phyloP scores from a whole-genome alignment of 2,329 filamentous ascomycete genomes.

The Venturia carpophila region DNA sequence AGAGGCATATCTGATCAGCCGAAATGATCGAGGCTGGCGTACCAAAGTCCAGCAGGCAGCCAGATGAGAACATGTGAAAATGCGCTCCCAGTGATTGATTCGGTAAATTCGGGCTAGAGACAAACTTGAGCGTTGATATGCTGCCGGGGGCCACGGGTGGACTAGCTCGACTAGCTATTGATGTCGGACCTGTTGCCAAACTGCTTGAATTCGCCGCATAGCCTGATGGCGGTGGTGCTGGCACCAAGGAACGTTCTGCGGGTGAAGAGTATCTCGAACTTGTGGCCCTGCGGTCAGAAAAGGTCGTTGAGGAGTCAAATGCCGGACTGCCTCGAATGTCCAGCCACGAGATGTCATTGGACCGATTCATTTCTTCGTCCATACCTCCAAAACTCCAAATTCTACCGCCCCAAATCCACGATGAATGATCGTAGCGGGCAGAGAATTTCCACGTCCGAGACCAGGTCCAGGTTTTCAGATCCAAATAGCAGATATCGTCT shows the following conservation, averaged over 20 bases:
- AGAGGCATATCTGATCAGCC: constrained; percentile 81
- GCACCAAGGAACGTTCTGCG: constrained; percentile 21
- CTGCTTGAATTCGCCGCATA: constrained; percentile 69
- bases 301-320: constrained; percentile 38
- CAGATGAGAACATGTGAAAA: constrained; percentile 91
- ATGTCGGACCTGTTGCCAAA: constrained; percentile 47
- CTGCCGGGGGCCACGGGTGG: constrained; percentile 65
- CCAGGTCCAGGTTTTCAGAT: constrained; percentile 97
- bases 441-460: constrained; percentile 94
- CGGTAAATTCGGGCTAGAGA: constrained; percentile 77
- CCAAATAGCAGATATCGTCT: constrained; percentile 93
- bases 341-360: constrained; percentile 93
- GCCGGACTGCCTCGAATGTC: constrained; percentile 87
- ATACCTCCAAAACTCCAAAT: constrained; percentile 96
- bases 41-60: constrained; percentile 86
- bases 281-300: background rate
- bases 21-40: constrained; percentile 84
- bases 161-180: constrained; percentile 38
- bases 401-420: constrained; percentile 84
- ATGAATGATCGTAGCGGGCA: constrained; percentile 87
- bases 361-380: constrained; percentile 94
- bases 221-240: constrained; percentile 31
- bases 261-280: constrained; percentile 9
- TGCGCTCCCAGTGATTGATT: constrained; percentile 86
- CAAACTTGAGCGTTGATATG: constrained; percentile 83